Conservation (phyloP, 495 filamentous ascomycete genomes). For the Oidiodendron maius region DNA sequence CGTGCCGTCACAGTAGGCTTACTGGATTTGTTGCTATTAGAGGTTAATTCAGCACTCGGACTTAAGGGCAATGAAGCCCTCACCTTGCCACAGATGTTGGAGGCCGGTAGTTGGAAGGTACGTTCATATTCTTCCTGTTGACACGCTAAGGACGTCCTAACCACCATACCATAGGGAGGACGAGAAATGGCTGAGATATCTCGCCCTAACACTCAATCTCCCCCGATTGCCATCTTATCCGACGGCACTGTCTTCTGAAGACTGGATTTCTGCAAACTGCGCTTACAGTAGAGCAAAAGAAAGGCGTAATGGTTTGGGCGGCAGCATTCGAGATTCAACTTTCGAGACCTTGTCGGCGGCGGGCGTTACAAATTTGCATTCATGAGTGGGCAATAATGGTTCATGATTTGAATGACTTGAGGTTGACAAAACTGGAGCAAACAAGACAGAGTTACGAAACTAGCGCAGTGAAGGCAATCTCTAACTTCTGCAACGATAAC, state of each 20-base stretch:
- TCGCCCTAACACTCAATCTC: constrained; percentile 91
- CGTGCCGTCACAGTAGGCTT: constrained; percentile 76
- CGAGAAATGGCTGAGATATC: constrained; percentile 94
- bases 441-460: too few species aligned
- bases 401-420: too few species aligned
- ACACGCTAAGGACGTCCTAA: background rate
- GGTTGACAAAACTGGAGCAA: too few species aligned
- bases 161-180: constrained; percentile 63
- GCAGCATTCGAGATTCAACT: too few species aligned
- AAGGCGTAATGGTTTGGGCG: too few species aligned
- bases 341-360: too few species aligned
- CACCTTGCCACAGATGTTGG: constrained; percentile 71
- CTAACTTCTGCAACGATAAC: too few species aligned
- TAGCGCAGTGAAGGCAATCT: too few species aligned
- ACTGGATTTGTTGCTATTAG: constrained; percentile 65
- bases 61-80: constrained; percentile 51
- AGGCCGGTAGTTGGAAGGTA: constrained; percentile 93
- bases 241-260: constrained; percentile 93
- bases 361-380: too few species aligned
- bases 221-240: constrained; percentile 92
- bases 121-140: background rate
- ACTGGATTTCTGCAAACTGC: too few species aligned
- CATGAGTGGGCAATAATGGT: too few species aligned
- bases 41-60: constrained; percentile 47
- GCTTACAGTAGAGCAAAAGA: too few species aligned